Evolutionary conservation across 2,329 filamentous ascomycete genomes (phyloP), one percentile per base, ranked within the genome.

Genomic region (Chaetomiaceae sp.): DNA sequence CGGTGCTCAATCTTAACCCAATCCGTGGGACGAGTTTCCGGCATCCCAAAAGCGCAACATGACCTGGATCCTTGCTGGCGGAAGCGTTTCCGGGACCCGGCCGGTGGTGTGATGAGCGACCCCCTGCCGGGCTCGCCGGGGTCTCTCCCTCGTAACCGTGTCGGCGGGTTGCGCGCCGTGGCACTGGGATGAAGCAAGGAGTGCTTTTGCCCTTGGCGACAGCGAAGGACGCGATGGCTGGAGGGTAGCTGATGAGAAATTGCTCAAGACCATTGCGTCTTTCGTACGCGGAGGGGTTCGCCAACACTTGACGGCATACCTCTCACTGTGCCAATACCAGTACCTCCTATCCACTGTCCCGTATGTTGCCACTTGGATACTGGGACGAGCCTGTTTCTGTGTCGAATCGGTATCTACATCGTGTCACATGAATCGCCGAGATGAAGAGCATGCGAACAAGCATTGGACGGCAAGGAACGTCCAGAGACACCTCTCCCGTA

Each of bases 81-180:
- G 56, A 54, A 58, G 50, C 47, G 26, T 20, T 48, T 42, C 54
- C 49, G 48, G n/a, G 49, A 9, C 27, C 19, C 12, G 9, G 29
- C 19, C 22, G 45, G 40, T 54, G 48, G 47, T 53, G 46, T 50
- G 48, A 56, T 45, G 20, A 38, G 18, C 40, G 24, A 26, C 15
- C 38, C 19, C 33, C 48, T 54, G 34, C 55, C 51, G 29, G 40
- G 51, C 50, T 36, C 10, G 45, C 51, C 40, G 41, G 38, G 34
- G 18, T 22, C n/a, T n/a, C n/a, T n/a, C n/a, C n/a, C n/a, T n/a
- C n/a, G n/a, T n/a, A n/a, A n/a, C n/a, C n/a, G n/a, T n/a, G n/a
- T n/a, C n/a, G n/a, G n/a, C n/a, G n/a, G 36, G 40, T 33, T 26
- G 30, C 40, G 40, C 41, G 44, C 51, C 51, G 47, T 50, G 49